Conservation (phyloP, 805 yeast genomes). For the Wickerhamomyces alni region DNA sequence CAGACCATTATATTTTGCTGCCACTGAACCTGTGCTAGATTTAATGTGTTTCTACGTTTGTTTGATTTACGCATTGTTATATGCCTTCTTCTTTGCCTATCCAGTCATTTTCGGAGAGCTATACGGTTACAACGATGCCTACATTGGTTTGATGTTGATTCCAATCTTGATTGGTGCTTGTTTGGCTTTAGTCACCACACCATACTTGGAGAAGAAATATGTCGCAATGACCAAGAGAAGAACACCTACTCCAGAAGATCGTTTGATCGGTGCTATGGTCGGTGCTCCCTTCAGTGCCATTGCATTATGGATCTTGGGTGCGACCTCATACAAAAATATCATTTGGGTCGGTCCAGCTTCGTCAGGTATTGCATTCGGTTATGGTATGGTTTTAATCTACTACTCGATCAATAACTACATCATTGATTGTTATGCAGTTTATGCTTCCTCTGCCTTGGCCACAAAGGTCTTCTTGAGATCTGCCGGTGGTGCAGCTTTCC, state of each 20-base stretch:
- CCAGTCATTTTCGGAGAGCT: conserved; percentile 81
- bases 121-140: conserved; percentile 72
- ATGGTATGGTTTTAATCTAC: conserved; percentile 70
- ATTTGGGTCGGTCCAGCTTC: conserved; percentile 79
- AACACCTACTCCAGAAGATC: conserved; percentile 71
- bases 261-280: conserved; percentile 74
- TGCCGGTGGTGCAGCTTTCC: conserved; percentile 86
- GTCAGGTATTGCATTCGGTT: conserved; percentile 76
- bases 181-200: conserved; percentile 69
- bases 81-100: conserved; percentile 92
- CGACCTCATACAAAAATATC: conserved; percentile 62
- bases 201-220: conserved; percentile 62
- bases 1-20: conserved; percentile 73
- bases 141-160: conserved; percentile 80
- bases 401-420: conserved; percentile 77
- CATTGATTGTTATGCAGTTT: conserved; percentile 82
- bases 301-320: conserved; percentile 75
- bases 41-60: conserved; percentile 83
- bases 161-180: conserved; percentile 87
- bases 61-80: conserved; percentile 80
- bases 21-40: conserved; percentile 81
- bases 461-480: conserved; percentile 76
- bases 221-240: conserved; percentile 43
- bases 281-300: conserved; percentile 82
- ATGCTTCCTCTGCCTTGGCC: conserved; percentile 76